These are phyloP conservation scores for Zygnema circumcarinatum DNA, from an alignment of 139 green algal species.

Conservation along the genomic window DNA sequence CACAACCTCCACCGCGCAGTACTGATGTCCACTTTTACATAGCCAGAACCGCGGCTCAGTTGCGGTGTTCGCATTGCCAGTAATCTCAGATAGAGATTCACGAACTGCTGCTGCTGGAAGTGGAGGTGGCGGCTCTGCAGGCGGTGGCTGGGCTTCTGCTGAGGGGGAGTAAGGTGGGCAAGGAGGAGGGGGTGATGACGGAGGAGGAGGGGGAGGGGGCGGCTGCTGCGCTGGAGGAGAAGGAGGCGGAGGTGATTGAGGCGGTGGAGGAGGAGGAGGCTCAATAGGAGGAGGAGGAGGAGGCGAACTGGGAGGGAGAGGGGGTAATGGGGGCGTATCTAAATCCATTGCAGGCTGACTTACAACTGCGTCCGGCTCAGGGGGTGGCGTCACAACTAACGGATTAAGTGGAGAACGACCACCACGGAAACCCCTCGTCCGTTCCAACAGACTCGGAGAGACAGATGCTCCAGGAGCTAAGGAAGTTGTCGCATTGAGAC, in stretches of 20 bases:
- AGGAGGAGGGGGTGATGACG: constrained; percentile 25
- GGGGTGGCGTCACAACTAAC: neutral
- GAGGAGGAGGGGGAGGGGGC: constrained; percentile 38
- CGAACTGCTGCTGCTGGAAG: constrained; percentile 15
- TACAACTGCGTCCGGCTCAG: neutral
- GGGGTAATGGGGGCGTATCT: neutral
- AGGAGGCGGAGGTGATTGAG: constrained; percentile 23
- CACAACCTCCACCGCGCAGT: constrained; percentile 35
- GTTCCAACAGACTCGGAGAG: neutral
- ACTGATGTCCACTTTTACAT: constrained; percentile 56
- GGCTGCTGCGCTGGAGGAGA: constrained; percentile 28
- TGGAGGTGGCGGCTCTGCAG: constrained; percentile 4
- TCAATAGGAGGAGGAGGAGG: constrained; percentile 29
- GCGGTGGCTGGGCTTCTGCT: constrained; percentile 3
- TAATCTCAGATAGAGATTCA: constrained; percentile 7
- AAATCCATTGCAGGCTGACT: constrained; percentile 1
- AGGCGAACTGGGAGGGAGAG: constrained; percentile 27
- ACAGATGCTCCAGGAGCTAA: neutral
- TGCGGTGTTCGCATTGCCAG: neutral
- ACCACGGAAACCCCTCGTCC: neutral
- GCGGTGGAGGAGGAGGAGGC: constrained; percentile 31
- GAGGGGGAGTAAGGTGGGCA: neutral
- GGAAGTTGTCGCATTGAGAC: neutral
- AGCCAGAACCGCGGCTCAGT: constrained; percentile 16
- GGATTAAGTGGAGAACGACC: neutral